Evolutionary conservation across 352 stramenopile genomes (phyloP).

Genomic region (Phytophthora pinifolia): DNA sequence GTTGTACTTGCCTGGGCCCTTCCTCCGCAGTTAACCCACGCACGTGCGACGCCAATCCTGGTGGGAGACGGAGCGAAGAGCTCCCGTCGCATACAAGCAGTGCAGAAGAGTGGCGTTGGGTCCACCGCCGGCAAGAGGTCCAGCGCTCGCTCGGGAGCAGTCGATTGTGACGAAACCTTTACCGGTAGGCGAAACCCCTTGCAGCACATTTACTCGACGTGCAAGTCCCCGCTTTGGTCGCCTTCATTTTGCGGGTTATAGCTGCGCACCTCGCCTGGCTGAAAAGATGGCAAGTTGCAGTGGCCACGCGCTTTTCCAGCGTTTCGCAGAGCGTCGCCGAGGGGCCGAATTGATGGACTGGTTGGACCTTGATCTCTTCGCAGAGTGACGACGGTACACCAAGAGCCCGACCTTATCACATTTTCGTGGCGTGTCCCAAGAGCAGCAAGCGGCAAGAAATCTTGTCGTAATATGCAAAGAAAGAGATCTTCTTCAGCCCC

Average conservation of each 20-base stretch:
- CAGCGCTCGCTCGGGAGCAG: too few species aligned
- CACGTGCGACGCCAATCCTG: slow-evolving; percentile 23
- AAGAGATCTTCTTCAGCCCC: neutral
- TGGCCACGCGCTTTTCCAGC: slow-evolving; percentile 19
- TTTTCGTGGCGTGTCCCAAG: slow-evolving; percentile 19
- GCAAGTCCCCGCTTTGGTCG: neutral
- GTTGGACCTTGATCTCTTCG: slow-evolving; percentile 10
- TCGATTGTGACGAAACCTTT: too few species aligned
- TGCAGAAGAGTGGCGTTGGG: neutral
- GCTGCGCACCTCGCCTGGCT: slow-evolving; percentile 14
- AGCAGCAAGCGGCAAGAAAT: too few species aligned
- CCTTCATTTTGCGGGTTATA: neutral
- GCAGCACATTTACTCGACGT: too few species aligned
- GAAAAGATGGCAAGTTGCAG: slow-evolving; percentile 22
- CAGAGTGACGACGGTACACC: slow-evolving; percentile 24
- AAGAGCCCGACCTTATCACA: slow-evolving; percentile 24
- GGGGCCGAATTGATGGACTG: neutral
- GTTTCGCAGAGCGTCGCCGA: slow-evolving; percentile 18
- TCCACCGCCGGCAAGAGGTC: slow-evolving; percentile 5
- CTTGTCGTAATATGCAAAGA: too few species aligned
- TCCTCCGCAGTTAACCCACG: slow-evolving; percentile 22
- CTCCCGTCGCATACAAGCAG: slow-evolving; percentile 25
- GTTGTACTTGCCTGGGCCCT: neutral
- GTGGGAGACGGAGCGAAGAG: slow-evolving; percentile 18
- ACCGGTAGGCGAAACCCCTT: too few species aligned